A percentile compares a stretch with the other conserved stretches of the same genome.
Evolutionary conservation across 768 basidiomycete genomes (phyloP).

Genomic region (Russula olivacea): DNA sequence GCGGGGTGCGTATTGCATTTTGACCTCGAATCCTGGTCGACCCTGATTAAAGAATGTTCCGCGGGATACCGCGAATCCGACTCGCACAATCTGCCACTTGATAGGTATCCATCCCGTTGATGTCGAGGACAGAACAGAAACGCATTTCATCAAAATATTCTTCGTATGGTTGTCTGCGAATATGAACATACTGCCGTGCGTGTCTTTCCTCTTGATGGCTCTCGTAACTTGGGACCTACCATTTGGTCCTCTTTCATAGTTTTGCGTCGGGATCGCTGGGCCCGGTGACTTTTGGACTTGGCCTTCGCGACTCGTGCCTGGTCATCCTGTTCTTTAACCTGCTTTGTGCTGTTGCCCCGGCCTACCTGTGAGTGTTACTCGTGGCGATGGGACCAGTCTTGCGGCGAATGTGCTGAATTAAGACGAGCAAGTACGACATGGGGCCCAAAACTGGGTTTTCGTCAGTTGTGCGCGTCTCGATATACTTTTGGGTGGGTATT

Average conservation of each 20-base stretch:
- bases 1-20: constrained; percentile 28
- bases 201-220: neutral
- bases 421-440: constrained; percentile 46
- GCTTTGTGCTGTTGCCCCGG: constrained; percentile 37
- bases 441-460: constrained; percentile 72
- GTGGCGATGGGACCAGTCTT: neutral
- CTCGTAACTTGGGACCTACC: neutral
- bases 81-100: neutral
- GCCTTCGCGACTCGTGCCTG: constrained; percentile 40
- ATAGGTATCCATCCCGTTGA: constrained; percentile 36
- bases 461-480: constrained; percentile 74
- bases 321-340: constrained; percentile 44
- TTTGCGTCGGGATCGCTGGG: constrained; percentile 46
- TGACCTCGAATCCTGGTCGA: neutral
- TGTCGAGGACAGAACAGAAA: constrained; percentile 33
- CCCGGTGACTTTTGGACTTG: constrained; percentile 40
- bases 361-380: constrained; percentile 37
- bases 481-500: constrained; percentile 48
- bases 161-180: constrained; percentile 40
- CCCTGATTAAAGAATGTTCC: neutral
- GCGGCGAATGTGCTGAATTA: neutral
- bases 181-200: constrained; percentile 39
- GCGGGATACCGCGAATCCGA: neutral
- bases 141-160: constrained; percentile 37
- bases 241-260: constrained; percentile 24